A percentile compares a stretch with the other conserved stretches of the same genome.
Conservation (phyloP, 768 basidiomycete genomes). For the Lactifluus subvellereus region DNA sequence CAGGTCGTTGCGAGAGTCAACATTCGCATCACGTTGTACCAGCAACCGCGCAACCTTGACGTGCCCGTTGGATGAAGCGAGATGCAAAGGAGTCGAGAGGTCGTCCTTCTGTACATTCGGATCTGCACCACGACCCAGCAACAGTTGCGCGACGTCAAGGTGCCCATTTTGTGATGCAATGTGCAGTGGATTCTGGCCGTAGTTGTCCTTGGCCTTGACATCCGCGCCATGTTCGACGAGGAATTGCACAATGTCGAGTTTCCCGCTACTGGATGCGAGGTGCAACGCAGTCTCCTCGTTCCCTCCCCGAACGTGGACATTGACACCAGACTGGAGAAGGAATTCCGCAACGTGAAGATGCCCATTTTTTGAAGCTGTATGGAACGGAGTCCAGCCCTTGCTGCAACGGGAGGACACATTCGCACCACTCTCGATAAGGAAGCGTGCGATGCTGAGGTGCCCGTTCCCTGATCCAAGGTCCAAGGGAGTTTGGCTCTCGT, state of each 20-base stretch:
- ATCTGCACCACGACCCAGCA: neutral
- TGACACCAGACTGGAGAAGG: neutral
- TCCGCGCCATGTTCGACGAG: neutral
- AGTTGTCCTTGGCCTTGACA: neutral
- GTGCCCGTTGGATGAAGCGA: neutral
- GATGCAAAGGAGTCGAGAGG: neutral
- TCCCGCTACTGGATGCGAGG: neutral
- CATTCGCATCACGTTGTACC: neutral
- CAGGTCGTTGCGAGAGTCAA: neutral
- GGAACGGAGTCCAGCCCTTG: slow-evolving; percentile 3
- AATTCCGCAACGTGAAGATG: slow-evolving; percentile 1
- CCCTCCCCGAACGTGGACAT: neutral
- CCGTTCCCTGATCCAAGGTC: neutral
- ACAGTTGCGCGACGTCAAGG: neutral
- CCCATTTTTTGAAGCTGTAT: slow-evolving; percentile 1
- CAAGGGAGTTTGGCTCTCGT: neutral
- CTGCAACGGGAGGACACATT: neutral
- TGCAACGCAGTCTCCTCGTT: neutral
- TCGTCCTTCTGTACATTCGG: neutral
- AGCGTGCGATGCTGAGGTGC: neutral
- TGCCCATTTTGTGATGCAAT: neutral
- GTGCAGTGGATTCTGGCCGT: neutral
- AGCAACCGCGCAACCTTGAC: neutral
- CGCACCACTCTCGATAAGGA: neutral
- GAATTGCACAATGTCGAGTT: slow-evolving; percentile 1